Percentiles rank a stretch among this genome's conserved stretches.
These are phyloP conservation scores for Quambalaria eucalypti DNA, from an alignment of 1,284 basidiomycete species.

Conservation along the genomic window DNA sequence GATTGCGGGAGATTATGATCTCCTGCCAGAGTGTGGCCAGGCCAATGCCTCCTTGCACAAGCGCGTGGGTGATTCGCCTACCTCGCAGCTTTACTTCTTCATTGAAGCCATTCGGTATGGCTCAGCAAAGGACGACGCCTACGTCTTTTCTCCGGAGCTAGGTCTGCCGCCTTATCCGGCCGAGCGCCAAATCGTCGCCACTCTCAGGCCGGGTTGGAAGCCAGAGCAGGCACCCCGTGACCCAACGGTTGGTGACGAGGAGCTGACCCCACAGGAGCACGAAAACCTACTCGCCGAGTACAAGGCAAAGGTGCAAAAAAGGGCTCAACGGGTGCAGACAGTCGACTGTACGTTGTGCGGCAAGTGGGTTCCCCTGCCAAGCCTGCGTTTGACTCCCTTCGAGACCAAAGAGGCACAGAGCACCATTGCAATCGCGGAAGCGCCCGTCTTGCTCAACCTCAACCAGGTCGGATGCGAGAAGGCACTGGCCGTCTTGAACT, in stretches of 20 bases:
- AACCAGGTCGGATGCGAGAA: slow-evolving; percentile 16
- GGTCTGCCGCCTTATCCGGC: slow-evolving; percentile 25
- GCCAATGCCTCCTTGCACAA: slow-evolving; percentile 74
- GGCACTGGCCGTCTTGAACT: slow-evolving; percentile 18
- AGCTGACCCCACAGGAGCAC: slow-evolving; percentile 9
- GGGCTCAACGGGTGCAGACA: slow-evolving; percentile 3
- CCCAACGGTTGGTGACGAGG: neutral
- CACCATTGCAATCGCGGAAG: slow-evolving; percentile 14
- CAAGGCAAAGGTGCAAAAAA: neutral
- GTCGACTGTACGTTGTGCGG: slow-evolving; percentile 20
- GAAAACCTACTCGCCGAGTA: slow-evolving; percentile 6
- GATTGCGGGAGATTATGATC: slow-evolving; percentile 67
- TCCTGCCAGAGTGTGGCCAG: slow-evolving; percentile 78
- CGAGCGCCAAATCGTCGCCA: slow-evolving; percentile 20
- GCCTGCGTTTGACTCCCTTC: slow-evolving; percentile 12
- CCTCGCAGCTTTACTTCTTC: slow-evolving; percentile 44
- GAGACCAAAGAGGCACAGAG: slow-evolving; percentile 7
- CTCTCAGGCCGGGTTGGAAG: slow-evolving; percentile 22
- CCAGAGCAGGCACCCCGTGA: slow-evolving; percentile 2
- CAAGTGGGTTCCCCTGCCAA: slow-evolving; percentile 13
- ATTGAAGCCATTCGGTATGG: slow-evolving; percentile 29
- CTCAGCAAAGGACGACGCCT: slow-evolving; percentile 20
- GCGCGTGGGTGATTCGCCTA: slow-evolving; percentile 52
- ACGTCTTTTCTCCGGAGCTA: slow-evolving; percentile 31
- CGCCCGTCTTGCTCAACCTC: slow-evolving; percentile 16